Conservation (phyloP, 768 basidiomycete species). For the Lactarius psammicola region DNA sequence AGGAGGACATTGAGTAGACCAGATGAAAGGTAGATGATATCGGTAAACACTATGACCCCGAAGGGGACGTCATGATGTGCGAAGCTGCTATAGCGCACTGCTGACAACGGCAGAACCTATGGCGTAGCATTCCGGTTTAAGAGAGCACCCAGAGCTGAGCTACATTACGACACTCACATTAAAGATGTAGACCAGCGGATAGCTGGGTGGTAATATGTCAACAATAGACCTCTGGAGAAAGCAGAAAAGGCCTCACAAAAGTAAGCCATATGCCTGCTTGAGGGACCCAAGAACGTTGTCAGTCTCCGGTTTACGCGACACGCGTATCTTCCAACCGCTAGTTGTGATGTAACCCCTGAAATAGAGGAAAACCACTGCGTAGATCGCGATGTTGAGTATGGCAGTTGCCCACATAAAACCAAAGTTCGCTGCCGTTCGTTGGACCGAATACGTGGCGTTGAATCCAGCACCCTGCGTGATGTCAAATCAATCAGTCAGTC, state of each 20-base stretch:
- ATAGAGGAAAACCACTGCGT: constrained; percentile 44
- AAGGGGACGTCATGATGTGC: constrained; percentile 35
- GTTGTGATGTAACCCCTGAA: constrained; percentile 41
- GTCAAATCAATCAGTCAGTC: neutral
- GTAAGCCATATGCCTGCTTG: neutral
- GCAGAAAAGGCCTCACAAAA: neutral
- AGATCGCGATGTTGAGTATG: constrained; percentile 42
- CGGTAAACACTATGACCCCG: constrained; percentile 40
- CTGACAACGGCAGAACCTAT: constrained; percentile 41
- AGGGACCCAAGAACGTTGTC: neutral
- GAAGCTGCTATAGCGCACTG: constrained; percentile 42
- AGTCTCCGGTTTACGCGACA: neutral
- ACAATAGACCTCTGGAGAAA: neutral
- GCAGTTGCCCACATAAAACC: constrained; percentile 49
- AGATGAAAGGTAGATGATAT: constrained; percentile 42
- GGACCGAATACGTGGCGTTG: constrained; percentile 33
- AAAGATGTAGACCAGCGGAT: constrained; percentile 44
- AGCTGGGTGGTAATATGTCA: constrained; percentile 34
- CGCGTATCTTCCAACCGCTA: constrained; percentile 33
- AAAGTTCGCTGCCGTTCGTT: constrained; percentile 49
- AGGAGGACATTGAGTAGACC: constrained; percentile 47
- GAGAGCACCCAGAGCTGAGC: neutral
- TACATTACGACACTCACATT: constrained; percentile 31
- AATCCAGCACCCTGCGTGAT: constrained; percentile 51
- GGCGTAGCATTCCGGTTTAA: neutral